These are phyloP conservation scores for Leccinum griseonigrum DNA, from an alignment of 1,284 basidiomycete genomes.

Conservation along the genomic window DNA sequence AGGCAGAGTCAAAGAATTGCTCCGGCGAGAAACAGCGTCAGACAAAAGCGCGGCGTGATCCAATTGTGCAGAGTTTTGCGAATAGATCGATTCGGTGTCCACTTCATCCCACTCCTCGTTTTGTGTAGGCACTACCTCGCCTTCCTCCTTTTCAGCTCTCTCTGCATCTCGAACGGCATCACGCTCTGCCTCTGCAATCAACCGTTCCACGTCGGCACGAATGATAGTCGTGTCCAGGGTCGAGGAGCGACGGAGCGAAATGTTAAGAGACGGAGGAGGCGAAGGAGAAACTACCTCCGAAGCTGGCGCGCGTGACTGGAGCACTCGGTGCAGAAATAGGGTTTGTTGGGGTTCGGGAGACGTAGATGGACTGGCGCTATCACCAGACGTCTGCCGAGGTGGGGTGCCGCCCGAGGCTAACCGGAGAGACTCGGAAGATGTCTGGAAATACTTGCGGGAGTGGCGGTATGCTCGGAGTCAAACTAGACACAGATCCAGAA, in stretches of 20 bases:
- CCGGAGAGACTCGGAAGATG: not conserved
- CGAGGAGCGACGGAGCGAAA: constrained; percentile 1
- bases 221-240: constrained; percentile 6
- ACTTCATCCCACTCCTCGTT: not conserved
- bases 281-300: constrained; percentile 12
- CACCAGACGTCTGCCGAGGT: not conserved
- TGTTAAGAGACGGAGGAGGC: constrained; percentile 2
- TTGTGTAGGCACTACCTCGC: not conserved
- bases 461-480: constrained; percentile 6
- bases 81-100: constrained; percentile 19
- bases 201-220: constrained; percentile 10
- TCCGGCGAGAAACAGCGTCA: constrained; percentile 1
- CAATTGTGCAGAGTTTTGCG: constrained; percentile 23
- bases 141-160: not conserved
- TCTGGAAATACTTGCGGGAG: not conserved
- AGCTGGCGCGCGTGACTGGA: constrained; percentile 23
- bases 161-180: constrained; percentile 15
- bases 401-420: not conserved
- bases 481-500: not conserved
- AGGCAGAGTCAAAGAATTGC: not conserved
- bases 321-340: constrained; percentile 23
- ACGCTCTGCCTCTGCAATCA: constrained; percentile 19
- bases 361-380: not conserved
- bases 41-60: constrained; percentile 14
- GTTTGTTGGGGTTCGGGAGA: constrained; percentile 2